Evolutionary conservation across 2,329 filamentous ascomycete genomes (phyloP).

Genomic region (Diplocarpon rosae): DNA sequence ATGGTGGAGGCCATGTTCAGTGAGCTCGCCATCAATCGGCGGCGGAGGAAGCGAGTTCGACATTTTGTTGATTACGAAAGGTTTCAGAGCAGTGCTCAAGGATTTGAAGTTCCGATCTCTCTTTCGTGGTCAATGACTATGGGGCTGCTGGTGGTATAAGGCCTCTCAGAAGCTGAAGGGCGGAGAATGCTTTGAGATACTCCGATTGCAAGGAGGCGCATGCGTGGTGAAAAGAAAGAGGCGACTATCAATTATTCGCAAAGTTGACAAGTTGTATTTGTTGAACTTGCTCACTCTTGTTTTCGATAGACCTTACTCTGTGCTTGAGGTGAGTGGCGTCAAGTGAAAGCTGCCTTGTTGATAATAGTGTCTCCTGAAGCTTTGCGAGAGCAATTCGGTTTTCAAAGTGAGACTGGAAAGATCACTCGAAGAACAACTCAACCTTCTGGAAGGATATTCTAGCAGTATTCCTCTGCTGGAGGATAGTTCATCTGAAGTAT

Average conservation of each 20-base stretch:
- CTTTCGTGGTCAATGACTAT: not conserved
- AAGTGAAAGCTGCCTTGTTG: not conserved
- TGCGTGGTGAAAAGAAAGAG: not conserved
- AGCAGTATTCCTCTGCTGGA: slow-evolving; percentile 17
- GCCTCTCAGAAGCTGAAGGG: not conserved
- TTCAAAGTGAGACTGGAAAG: slow-evolving; percentile 17
- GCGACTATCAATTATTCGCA: not conserved
- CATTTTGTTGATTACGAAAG: slow-evolving; percentile 12
- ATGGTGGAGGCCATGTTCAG: slow-evolving; percentile 34
- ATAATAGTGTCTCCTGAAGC: not conserved
- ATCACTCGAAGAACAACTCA: slow-evolving; percentile 12
- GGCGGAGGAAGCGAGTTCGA: slow-evolving; percentile 29
- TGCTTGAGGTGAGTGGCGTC: not conserved
- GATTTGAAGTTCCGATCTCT: slow-evolving; percentile 1
- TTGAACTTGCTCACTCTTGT: not conserved
- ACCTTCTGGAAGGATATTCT: slow-evolving; percentile 25
- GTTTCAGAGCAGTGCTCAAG: not conserved
- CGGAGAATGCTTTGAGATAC: not conserved
- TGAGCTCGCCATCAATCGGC: slow-evolving; percentile 29
- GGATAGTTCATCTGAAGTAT: slow-evolving; percentile 21
- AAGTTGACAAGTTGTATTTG: not conserved
- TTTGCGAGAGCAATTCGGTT: slow-evolving; percentile 6
- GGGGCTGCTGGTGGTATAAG: slow-evolving; percentile 2
- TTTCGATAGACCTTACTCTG: not conserved
- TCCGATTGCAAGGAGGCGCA: not conserved